Evolutionary conservation across 2,329 filamentous ascomycete genomes (phyloP), one percentile per base, ranked within the genome.

Genomic region (Neospermospora avenae): DNA sequence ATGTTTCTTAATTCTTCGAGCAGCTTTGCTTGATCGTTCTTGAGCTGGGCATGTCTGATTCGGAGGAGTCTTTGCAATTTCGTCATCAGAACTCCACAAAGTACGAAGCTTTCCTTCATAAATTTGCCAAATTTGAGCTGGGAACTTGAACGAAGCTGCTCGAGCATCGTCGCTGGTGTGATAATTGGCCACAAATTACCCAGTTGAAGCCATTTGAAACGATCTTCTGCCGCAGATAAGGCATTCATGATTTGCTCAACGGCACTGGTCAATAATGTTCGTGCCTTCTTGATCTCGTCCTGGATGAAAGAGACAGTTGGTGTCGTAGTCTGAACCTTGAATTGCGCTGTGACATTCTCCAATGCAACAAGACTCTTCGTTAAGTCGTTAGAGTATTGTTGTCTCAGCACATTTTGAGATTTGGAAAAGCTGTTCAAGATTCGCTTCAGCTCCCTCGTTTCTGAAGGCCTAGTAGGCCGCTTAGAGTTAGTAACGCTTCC

Each of bases 1-100:
- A 35, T 7, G 63, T 81, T 77, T 0, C 58, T 25, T 2, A 68
- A 65, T 63, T 80, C 78, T 2, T 75, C 73, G 0, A 66, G 31
- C 4, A 78, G 46, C 57, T 72, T 70, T 13, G 74, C 68, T 0
- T 63, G 7, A 28, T 75, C 71, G 0, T 25, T 1, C 55, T 74
- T 75, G 13, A 64, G 48, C 1, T 63, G 55, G 0, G 77, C 75
- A 61, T 77, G 73, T 42, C 72, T 62, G 1, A 83, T 72, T 1
- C 80, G 73, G 8, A 78, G 65, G 4, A 80, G 66, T 2, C 74
- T 75, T 63, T 83, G 81, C 3, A 79, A 62, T 0, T 66, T 64
- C 1, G 74, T 76, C 7, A 81, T 70, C 0, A 71, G 69, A 1
- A 78, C 6, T 0, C 70, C 80, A 49, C 78, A 78, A 0, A 62